Conservation (phyloP, 108 stramenopile species). For the Bacterosira constricta region DNA sequence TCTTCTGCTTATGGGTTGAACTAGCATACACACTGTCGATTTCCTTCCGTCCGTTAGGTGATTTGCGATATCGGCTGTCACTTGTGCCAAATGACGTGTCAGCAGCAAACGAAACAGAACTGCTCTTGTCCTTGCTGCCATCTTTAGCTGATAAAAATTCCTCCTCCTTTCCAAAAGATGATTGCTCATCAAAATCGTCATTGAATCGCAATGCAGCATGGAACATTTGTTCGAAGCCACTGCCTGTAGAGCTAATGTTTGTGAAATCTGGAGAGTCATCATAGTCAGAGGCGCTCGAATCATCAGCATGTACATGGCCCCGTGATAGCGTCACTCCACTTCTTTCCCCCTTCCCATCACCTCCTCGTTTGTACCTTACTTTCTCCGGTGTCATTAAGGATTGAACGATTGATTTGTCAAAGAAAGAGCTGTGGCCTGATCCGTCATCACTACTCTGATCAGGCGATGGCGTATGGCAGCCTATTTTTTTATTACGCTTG, state of each 20-base stretch:
- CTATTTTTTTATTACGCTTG: background rate
- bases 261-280: slow-evolving; percentile 22
- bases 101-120: slow-evolving; percentile 37
- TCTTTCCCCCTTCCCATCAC: background rate
- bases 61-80: background rate
- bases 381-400: slow-evolving; percentile 41
- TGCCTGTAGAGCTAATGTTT: slow-evolving; percentile 5
- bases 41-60: background rate
- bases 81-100: slow-evolving; percentile 29
- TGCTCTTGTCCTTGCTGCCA: slow-evolving; percentile 13
- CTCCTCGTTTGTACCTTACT: background rate
- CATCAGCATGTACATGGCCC: slow-evolving; percentile 1
- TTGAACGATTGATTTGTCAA: slow-evolving; percentile 31
- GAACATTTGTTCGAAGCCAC: slow-evolving; percentile 33
- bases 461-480: slow-evolving; percentile 14
- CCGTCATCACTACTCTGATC: slow-evolving; percentile 14
- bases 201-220: slow-evolving; percentile 29
- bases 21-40: slow-evolving; percentile 15
- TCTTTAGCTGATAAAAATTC: slow-evolving; percentile 14
- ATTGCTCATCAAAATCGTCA: slow-evolving; percentile 23
- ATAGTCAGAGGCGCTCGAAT: background rate
- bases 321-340: slow-evolving; percentile 17
- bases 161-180: slow-evolving; percentile 4
- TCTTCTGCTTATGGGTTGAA: slow-evolving; percentile 8
- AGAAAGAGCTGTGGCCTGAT: slow-evolving; percentile 17